Base-by-base conservation (phyloP, 2,329 filamentous ascomycete species). In the Clonostachys rhizophaga region DNA sequence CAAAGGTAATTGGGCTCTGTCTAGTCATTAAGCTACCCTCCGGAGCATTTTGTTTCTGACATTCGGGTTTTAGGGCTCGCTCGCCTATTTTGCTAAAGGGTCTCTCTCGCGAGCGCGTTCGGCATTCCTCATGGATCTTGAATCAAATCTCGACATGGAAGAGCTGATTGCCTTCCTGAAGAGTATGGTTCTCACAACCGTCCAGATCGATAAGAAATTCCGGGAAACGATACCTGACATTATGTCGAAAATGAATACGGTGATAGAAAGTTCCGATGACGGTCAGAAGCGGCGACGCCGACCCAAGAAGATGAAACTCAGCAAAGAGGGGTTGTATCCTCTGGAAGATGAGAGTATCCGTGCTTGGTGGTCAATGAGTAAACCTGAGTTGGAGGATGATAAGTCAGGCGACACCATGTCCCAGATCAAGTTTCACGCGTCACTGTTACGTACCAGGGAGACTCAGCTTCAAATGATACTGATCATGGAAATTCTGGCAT, bases 61-160 rank as follows among this genome's bases (percentile, higher is more conserved):
- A 30, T 30, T 30, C 8, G 9, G 9, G 5, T 18, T 16, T 30
- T 40, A 88, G 76, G 88, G 86, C 34, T 89, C 88, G 5, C 69
- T 92, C 48, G 88, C 88, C 49, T 94, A 91, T 64, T 91, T 92
- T 64, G 85, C 85, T 17, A 94, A 94, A 68, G 89, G 88, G 1
- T 87, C 89, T 2, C 69, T 94, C 17, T 89, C 88, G 41, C 78
- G 87, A 55, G 84, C 87, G 42, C 79, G 88, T 49, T 86, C 84
- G 42, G 79, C 83, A 13, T 89, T 89, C 52, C 80, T 84, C 48
- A 67, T 82, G 13, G 78, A 83, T 50, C 78, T 78, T 45, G 80
- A 85, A 59, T 70, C 76, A 7, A 78, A 74, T 18, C 66, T 84
- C 17, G 74, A 83, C 39, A 81, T 85, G 64, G 67, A 70, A 20